phyloP scores from a whole-genome alignment of 345 rosid genomes.

The Corchorus olitorius region DNA sequence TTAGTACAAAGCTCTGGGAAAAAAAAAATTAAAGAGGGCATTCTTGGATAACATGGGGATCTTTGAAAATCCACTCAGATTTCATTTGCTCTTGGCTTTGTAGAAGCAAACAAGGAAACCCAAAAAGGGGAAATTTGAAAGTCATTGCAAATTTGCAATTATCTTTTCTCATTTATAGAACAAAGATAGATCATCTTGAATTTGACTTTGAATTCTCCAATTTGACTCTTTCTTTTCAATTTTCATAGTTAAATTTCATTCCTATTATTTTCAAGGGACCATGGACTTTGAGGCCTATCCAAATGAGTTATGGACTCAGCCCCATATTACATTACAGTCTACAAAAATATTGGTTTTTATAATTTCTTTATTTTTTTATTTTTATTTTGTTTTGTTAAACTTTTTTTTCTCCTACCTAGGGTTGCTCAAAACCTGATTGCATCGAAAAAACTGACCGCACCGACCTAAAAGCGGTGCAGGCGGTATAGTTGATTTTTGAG shows the following conservation, averaged over 20 bases:
- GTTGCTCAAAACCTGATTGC: too few relatives aligned
- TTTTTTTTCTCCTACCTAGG: conserved; percentile 2
- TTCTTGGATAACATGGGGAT: not conserved
- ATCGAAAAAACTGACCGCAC: too few relatives aligned
- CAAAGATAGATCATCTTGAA: not conserved
- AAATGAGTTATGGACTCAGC: conserved; percentile 9
- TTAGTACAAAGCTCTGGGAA: too few relatives aligned
- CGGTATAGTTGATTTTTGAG: too few relatives aligned
- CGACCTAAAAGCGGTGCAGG: too few relatives aligned
- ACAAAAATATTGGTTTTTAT: not conserved
- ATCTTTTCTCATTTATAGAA: not conserved
- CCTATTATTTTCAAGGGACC: not conserved
- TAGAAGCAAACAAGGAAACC: not conserved
- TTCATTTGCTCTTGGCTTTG: conserved; percentile 14
- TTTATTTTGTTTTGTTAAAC: not conserved
- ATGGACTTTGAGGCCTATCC: conserved; percentile 14
- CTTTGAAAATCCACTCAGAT: not conserved
- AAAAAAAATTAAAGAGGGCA: too few relatives aligned
- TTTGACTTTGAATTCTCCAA: not conserved
- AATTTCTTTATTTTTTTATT: not conserved
- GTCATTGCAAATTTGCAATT: not conserved
- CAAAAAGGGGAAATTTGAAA: not conserved
- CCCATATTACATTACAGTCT: not conserved
- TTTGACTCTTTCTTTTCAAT: too few relatives aligned
- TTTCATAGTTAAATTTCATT: not conserved